Evolutionary conservation across 495 filamentous ascomycete genomes (phyloP).

Genomic region (Penicillium lividum): DNA sequence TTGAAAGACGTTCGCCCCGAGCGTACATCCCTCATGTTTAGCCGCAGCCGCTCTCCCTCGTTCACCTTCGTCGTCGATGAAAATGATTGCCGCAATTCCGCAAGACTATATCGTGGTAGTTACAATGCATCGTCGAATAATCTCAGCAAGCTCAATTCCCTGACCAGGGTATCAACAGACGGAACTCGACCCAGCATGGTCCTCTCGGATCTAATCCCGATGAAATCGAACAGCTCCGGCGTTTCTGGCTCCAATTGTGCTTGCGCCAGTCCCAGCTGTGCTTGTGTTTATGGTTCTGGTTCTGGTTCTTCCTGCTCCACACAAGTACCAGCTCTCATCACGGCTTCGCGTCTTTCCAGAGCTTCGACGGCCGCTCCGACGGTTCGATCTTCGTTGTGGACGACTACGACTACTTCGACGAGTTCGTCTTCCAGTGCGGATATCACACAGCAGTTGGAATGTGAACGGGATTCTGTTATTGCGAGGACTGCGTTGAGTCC

Average conservation of each 20-base stretch:
- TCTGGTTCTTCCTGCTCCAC: background rate
- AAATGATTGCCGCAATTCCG: conserved; percentile 5
- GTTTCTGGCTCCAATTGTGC: background rate
- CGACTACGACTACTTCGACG: conserved; percentile 8
- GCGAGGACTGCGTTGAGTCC: background rate
- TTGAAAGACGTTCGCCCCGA: conserved; percentile 27
- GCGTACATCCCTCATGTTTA: conserved; percentile 33
- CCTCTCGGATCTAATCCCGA: conserved; percentile 4
- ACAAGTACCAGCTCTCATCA: background rate
- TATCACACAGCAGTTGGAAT: background rate
- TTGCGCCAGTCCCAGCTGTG: too few species aligned
- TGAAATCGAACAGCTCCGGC: background rate
- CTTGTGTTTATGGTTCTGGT: background rate
- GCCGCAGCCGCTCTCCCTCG: conserved; percentile 28
- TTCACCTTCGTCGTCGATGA: conserved; percentile 25
- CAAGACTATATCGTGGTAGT: conserved; percentile 9
- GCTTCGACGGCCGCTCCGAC: conserved; percentile 3
- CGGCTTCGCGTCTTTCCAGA: background rate
- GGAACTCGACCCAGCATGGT: conserved; percentile 4
- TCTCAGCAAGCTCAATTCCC: conserved; percentile 14
- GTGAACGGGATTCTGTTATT: background rate
- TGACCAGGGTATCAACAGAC: conserved; percentile 15
- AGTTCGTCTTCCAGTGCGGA: background rate
- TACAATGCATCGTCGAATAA: conserved; percentile 13
- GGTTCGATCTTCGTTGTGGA: conserved; percentile 16